Conservation (phyloP, 805 yeast species). For the Candida montana region DNA sequence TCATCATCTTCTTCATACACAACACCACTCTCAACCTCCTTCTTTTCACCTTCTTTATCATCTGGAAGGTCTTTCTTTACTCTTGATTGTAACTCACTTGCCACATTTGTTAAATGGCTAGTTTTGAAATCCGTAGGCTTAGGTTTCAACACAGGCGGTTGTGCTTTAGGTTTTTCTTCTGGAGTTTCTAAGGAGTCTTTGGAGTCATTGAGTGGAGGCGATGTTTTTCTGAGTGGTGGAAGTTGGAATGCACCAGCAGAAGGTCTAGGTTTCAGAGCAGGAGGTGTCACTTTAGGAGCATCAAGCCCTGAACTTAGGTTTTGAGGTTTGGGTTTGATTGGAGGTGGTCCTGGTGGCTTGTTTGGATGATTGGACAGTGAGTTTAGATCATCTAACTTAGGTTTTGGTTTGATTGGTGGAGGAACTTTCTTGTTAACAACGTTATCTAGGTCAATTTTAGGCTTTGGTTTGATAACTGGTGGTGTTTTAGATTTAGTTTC, state of each 20-base stretch:
- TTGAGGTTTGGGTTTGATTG: conserved; percentile 1
- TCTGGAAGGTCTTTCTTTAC: background rate
- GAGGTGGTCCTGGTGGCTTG: conserved; percentile 1
- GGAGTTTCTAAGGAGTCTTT: too few species aligned
- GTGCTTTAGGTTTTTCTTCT: conserved; percentile 3
- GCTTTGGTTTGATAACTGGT: background rate
- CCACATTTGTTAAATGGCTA: background rate
- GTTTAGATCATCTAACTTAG: too few species aligned
- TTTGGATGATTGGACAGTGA: too few species aligned
- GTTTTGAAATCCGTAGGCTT: conserved; percentile 10
- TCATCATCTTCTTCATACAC: conserved; percentile 18
- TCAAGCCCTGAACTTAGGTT: background rate
- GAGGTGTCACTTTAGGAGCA: background rate
- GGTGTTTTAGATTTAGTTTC: too few species aligned
- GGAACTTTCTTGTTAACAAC: background rate
- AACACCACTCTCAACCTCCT: conserved; percentile 3
- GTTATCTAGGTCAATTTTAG: background rate
- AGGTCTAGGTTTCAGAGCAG: background rate
- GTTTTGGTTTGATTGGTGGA: conserved; percentile 3
- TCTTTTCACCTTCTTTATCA: background rate
- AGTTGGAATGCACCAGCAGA: too few species aligned
- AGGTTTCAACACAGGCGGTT: conserved; percentile 11
- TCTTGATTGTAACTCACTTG: background rate
- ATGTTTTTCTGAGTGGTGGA: too few species aligned
- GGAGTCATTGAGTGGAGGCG: background rate